Evolutionary conservation across 2,329 filamentous ascomycete genomes (phyloP), one percentile per base, ranked within the genome.

Genomic region (Nemania diffusa): DNA sequence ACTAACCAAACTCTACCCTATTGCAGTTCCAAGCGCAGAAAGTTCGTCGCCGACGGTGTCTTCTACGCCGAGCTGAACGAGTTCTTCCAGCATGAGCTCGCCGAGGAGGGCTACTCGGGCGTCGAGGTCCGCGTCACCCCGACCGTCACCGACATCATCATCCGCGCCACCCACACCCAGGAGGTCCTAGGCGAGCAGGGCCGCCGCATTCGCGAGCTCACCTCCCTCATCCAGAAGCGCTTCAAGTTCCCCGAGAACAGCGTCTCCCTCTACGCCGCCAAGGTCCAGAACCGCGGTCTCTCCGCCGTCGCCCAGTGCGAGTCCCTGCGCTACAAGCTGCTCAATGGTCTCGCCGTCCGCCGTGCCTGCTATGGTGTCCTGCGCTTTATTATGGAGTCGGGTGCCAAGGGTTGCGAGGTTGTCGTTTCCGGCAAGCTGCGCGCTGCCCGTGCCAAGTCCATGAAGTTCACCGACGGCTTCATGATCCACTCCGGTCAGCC

Each of bases 391-490:
- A 99, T 99, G 96, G 96, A 99, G 92, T 92, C 89, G 78, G 96
- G 96, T 81, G 96, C 96, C 85, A 99, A 99, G 92, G 96, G 96
- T 85, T 99, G 96, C 84, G 96, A 99, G 88, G 96, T 99, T 76
- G 96, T 99, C 82, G 96, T 99, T 77, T 97, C 94, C 78, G 96
- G 96, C 84, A 99, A 99, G 91, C 92, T 99, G 79, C 92, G 96
- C 82, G 96, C 96, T 84, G 96, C 96, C 80, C 94, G 96, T 89
- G 96, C 96, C 85, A 99, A 99, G 93, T 93, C 90, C 87, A 99
- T 99, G 96, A 99, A 99, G 92, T 99, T 99, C 92, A 99, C 96
- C 85, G 94, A 99, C 85, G 96, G 96, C 83, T 99, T 99, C 93
- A 99, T 99, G 96, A 99, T 99, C 87, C 96, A 99, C 93, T 99